These are phyloP conservation scores for Claviceps sp. DNA, from an alignment of 2,329 filamentous ascomycete species.

Conservation along the genomic window DNA sequence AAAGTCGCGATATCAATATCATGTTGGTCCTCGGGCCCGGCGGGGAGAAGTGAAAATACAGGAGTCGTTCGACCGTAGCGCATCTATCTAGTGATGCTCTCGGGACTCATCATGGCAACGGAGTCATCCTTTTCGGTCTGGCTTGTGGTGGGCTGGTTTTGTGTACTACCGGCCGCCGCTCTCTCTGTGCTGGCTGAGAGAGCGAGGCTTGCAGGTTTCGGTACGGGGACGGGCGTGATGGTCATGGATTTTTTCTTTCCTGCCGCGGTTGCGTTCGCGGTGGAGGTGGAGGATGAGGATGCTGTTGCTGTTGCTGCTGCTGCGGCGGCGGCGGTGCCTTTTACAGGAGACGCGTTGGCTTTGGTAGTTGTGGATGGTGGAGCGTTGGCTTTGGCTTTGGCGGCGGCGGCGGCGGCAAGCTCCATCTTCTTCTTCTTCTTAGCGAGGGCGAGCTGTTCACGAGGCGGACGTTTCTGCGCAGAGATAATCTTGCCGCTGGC, in stretches of 20 bases:
- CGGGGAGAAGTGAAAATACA: too few species aligned
- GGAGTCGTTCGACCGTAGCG: too few species aligned
- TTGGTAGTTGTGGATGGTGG: neutral
- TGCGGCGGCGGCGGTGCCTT: conserved; percentile 5
- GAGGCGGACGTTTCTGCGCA: conserved; percentile 68
- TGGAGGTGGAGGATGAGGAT: conserved; percentile 15
- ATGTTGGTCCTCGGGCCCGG: neutral
- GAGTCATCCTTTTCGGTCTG: conserved; percentile 56
- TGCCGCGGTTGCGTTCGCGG: conserved; percentile 24
- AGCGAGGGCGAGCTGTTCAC: conserved; percentile 69
- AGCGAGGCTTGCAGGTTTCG: conserved; percentile 27
- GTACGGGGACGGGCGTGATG: conserved; percentile 22
- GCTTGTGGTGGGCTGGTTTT: conserved; percentile 43
- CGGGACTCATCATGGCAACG: conserved; percentile 72
- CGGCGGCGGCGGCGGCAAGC: conserved; percentile 35
- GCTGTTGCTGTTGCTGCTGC: conserved; percentile 22
- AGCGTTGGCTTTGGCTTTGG: conserved; percentile 24
- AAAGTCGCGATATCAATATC: neutral
- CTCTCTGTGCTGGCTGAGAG: conserved; percentile 41
- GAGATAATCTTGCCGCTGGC: conserved; percentile 76
- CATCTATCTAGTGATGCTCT: conserved; percentile 49
- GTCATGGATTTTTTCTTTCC: conserved; percentile 39
- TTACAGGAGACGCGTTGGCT: neutral
- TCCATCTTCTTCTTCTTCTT: conserved; percentile 80
- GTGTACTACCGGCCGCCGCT: conserved; percentile 34